These are phyloP conservation scores for Luffa aegyptiaca DNA, from an alignment of 306 rosid species.

Conservation along the genomic window DNA sequence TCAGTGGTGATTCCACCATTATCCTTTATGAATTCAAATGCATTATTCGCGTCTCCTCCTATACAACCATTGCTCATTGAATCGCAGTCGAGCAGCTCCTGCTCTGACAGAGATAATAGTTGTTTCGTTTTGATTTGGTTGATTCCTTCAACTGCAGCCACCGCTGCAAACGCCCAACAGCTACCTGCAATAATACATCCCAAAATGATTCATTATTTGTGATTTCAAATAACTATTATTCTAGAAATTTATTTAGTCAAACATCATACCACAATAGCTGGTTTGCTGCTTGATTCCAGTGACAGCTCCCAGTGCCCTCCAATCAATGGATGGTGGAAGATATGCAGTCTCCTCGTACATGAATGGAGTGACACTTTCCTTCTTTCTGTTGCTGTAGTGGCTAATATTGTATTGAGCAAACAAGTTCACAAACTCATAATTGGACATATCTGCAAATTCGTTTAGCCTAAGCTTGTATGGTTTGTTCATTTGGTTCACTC, in stretches of 20 bases:
- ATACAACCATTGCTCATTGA: slow-evolving; percentile 23
- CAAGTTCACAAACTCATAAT: slow-evolving; percentile 20
- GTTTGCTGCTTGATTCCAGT: no score
- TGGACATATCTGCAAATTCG: slow-evolving; percentile 36
- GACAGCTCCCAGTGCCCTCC: slow-evolving; percentile 39
- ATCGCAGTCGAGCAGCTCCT: slow-evolving; percentile 31
- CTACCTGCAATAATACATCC: slow-evolving; percentile 15
- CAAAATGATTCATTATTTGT: no score
- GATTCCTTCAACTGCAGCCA: slow-evolving; percentile 35
- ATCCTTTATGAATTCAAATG: slow-evolving; percentile 26
- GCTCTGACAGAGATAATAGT: slow-evolving; percentile 31
- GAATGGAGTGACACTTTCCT: neutral
- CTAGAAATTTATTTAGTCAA: no score
- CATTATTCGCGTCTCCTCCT: slow-evolving; percentile 27
- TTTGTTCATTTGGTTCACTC: slow-evolving; percentile 32
- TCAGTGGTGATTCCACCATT: slow-evolving; percentile 29
- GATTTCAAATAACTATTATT: no score
- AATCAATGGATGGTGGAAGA: slow-evolving; percentile 25
- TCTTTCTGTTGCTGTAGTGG: slow-evolving; percentile 5
- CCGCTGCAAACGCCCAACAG: slow-evolving; percentile 41
- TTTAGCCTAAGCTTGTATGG: slow-evolving; percentile 35
- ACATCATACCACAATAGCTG: no score
- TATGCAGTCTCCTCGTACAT: slow-evolving; percentile 1
- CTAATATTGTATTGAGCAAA: slow-evolving; percentile 20
- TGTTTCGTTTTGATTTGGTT: slow-evolving; percentile 21